Evolutionary conservation across 768 basidiomycete genomes (phyloP), one percentile per base, ranked within the genome.

Genomic region (Russula griseocarnosa): DNA sequence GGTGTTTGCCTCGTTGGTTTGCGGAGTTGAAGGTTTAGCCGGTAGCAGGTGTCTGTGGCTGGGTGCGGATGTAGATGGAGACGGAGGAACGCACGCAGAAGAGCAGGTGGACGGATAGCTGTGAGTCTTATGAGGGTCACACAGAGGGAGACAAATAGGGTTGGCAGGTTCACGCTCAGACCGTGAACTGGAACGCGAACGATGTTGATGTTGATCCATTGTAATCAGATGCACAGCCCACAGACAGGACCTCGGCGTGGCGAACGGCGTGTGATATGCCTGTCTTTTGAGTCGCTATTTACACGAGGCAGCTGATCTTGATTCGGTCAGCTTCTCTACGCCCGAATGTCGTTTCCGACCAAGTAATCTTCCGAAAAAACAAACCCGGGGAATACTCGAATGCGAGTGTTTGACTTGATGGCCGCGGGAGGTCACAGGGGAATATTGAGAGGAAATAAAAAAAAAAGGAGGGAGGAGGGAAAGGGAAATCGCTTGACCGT

Each of bases 1-100:
- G 44, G 63, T 18, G 63, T 65, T 65, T 61, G 63, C 63, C 63
- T 65, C 63, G 63, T 65, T 65, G 63, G 42, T 38, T 36, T 52
- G 63, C 63, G 59, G 63, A 65, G 63, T 65, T 65, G 59, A 61
- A 44, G 55, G 18, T 56, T 32, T 60, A 56, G 63, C 59, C 63
- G 59, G 59, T 32, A 14, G 44, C 2, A 32, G 36, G 53, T 49
- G 63, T 30, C 40, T 44, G 62, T 59, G 62, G 46, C 57, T 24
- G 28, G 51, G 46, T 14, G 36, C 18, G 34, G 62, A 52, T 57
- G 56, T 24, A 34, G 63, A 61, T 18, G 59, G 59, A 13, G 55
- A 50, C 30, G 59, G 55, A 56, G 59, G 50, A 20, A 47, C 30
- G 8, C 38, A 40, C 20, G 49, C 14, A 44, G 49, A 7, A 36